Evolutionary conservation across 768 basidiomycete genomes (phyloP).

Genomic region (Rubroboletus satanas): DNA sequence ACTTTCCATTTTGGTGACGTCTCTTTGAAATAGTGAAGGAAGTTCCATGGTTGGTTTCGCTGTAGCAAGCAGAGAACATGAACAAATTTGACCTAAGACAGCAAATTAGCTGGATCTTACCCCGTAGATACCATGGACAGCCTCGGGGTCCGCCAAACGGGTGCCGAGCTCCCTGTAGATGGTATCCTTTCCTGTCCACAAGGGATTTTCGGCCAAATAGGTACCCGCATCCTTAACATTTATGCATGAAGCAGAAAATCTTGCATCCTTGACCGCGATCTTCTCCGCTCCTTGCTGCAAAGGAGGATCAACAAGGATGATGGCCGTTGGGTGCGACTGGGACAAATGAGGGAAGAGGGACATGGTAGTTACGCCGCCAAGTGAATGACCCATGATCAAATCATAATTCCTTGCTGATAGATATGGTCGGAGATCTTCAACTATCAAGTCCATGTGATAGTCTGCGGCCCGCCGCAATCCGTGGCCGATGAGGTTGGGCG

Average conservation of each 20-base stretch:
- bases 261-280: background rate
- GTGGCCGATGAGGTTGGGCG: constrained; percentile 13
- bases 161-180: background rate
- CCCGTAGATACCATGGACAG: background rate
- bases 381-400: constrained; percentile 18
- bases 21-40: constrained; percentile 6
- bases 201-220: background rate
- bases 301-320: background rate
- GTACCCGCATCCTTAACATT: background rate
- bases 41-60: constrained; percentile 17
- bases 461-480: background rate
- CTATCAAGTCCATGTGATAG: constrained; percentile 1
- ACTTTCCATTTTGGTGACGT: constrained; percentile 3
- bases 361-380: constrained; percentile 12
- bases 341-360: constrained; percentile 9
- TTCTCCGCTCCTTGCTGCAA: background rate
- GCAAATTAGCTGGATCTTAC: background rate
- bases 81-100: background rate
- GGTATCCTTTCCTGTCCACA: background rate
- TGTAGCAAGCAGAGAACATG: background rate
- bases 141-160: background rate
- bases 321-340: background rate
- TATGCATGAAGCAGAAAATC: background rate
- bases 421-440: constrained; percentile 13
- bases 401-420: constrained; percentile 8